phyloP scores from a whole-genome alignment of 2,329 filamentous ascomycete genomes.

The Epicoccum nigrum region DNA sequence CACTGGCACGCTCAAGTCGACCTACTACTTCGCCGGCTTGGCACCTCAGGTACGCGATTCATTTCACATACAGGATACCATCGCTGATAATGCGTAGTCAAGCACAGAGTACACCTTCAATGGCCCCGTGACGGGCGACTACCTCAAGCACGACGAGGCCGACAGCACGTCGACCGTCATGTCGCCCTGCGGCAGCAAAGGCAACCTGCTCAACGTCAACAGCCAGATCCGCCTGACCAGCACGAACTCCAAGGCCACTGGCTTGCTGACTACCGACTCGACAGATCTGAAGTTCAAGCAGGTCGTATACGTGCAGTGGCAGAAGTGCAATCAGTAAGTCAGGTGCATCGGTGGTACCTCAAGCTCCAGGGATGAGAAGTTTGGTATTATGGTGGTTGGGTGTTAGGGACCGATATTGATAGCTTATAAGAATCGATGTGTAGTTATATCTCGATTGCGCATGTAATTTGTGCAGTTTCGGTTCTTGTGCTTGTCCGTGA shows the following conservation, averaged over 20 bases:
- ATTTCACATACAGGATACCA: not conserved
- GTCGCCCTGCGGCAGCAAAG: constrained; percentile 59
- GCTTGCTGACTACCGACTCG: constrained; percentile 57
- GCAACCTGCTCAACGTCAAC: constrained; percentile 62
- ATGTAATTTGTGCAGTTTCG: too few relatives aligned
- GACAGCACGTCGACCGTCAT: constrained; percentile 56
- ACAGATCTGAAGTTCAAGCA: constrained; percentile 56
- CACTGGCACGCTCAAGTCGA: constrained; percentile 57
- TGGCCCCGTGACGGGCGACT: constrained; percentile 47
- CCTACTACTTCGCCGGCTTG: constrained; percentile 61
- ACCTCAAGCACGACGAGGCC: constrained; percentile 50
- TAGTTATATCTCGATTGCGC: too few relatives aligned
- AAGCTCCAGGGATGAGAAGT: too few relatives aligned
- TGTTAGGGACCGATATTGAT: too few relatives aligned
- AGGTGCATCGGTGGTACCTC: too few relatives aligned
- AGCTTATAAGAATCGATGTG: too few relatives aligned
- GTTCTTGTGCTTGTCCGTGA: too few relatives aligned
- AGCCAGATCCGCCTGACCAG: constrained; percentile 54
- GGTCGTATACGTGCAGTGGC: constrained; percentile 54
- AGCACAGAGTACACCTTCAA: constrained; percentile 50
- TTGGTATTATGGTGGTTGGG: too few relatives aligned
- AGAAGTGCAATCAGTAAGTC: constrained; percentile 47
- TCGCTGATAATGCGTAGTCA: constrained; percentile 32
- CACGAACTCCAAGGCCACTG: constrained; percentile 40
- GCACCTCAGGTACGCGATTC: constrained; percentile 46